Base-by-base conservation (phyloP, 257 asterid genomes). In the Nicotiana obtusifolia region DNA sequence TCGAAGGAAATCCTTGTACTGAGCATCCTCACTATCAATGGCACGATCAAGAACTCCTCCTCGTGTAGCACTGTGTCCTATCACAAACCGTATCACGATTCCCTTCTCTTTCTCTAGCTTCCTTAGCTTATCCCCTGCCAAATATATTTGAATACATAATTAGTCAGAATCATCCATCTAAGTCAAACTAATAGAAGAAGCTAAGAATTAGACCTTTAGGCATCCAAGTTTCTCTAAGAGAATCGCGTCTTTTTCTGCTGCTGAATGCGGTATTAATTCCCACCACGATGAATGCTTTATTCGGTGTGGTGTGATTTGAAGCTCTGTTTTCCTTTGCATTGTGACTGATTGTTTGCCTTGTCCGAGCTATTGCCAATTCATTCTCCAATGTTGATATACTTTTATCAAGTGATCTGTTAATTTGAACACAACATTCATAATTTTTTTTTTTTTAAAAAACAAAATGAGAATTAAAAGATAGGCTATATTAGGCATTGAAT, bases 181-280 rank as follows among this genome's bases (percentile, higher is more conserved):
- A 0, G 26, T 59, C 5, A 59, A 20, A 8, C 14, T 20, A 59
- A 59, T 59, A n/a, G 30, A 10, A 14, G 30, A 59, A 59, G 30
- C 7, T 4, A 52, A 8, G 26, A 7, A 24, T 62, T 35, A 56
- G 59, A 90, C 94, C 95, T 86, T 75, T 89, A 10, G 78, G 91
- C 97, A 93, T 83, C 97, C 97, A 91, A 77, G 96, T 93, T 35
- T 88, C 89, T 11, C 95, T 82, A 10, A 93, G 78, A 20, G 95
- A 93, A 75, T 93, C 95, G 53, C 97, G 87, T 44, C 97, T 81
- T 68, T 79, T 90, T 86, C 81, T 88, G 89, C 94, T 92, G 88
- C 95, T 90, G 83, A 92, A 92, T 5, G 89, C 97, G 5, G 97
- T 92, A 30, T 92, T 91, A 5, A 92, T 91, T 79, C 97, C 97